phyloP scores from a whole-genome alignment of 2,329 filamentous ascomycete genomes.

The Ustulina deusta region DNA sequence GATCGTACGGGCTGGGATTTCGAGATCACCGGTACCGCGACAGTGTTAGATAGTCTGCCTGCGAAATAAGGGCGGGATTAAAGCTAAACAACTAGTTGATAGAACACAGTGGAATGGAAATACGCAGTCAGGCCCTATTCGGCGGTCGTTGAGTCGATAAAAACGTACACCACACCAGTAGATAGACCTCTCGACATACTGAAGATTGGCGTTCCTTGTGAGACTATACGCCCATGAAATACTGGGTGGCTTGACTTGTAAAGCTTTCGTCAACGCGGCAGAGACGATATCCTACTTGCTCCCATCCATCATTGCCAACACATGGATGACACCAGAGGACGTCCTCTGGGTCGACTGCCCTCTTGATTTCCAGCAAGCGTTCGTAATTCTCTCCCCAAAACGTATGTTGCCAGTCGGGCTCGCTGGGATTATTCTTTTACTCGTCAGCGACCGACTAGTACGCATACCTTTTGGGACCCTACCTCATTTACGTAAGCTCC shows the following conservation, averaged over 20 bases:
- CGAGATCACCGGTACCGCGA: slow-evolving; percentile 58
- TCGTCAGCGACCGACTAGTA: slow-evolving; percentile 8
- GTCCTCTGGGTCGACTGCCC: slow-evolving; percentile 59
- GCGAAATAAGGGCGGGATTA: slow-evolving; percentile 31
- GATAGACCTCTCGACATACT: neutral
- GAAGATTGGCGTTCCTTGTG: neutral
- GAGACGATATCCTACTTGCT: slow-evolving; percentile 44
- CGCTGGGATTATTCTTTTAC: slow-evolving; percentile 52
- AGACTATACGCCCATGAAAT: neutral
- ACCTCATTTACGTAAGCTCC: slow-evolving; percentile 63
- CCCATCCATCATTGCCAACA: slow-evolving; percentile 60
- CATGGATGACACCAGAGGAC: slow-evolving; percentile 63
- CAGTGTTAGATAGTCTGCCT: slow-evolving; percentile 55
- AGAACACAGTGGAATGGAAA: slow-evolving; percentile 1
- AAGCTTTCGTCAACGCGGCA: slow-evolving; percentile 33
- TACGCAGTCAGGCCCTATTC: neutral
- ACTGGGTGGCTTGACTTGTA: neutral
- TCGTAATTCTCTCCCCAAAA: slow-evolving; percentile 63
- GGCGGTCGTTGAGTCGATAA: neutral
- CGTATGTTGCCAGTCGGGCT: slow-evolving; percentile 54
- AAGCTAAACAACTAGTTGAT: neutral
- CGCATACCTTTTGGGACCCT: slow-evolving; percentile 23
- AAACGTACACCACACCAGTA: neutral
- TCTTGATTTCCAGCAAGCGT: slow-evolving; percentile 59
- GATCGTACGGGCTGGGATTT: slow-evolving; percentile 57